Conservation (phyloP, 2,329 filamentous ascomycete genomes). For the Hypoxylon sp. region DNA sequence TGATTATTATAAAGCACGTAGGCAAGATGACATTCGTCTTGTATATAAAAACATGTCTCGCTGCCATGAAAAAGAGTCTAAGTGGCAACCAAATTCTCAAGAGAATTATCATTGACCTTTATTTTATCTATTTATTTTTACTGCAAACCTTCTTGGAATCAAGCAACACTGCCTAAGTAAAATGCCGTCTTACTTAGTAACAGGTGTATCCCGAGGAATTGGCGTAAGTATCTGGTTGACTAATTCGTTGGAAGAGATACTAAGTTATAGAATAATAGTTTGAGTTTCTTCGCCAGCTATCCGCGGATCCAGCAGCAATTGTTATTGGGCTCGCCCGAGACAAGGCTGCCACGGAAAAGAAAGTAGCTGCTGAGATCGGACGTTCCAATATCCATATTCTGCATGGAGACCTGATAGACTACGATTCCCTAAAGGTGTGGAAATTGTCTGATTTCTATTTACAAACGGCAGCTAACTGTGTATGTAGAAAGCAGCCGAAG, state of each 20-base stretch:
- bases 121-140: neutral
- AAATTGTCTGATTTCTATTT: neutral
- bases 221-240: constrained; percentile 16
- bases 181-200: constrained; percentile 40
- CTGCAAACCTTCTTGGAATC: neutral
- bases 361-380: constrained; percentile 59
- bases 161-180: constrained; percentile 1
- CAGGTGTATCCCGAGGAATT: constrained; percentile 36
- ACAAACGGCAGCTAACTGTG: neutral
- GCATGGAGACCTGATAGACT: constrained; percentile 61
- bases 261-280: constrained; percentile 57
- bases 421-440: constrained; percentile 57
- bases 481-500: constrained; percentile 47
- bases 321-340: constrained; percentile 66
- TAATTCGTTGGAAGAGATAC: neutral
- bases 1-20: neutral
- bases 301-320: constrained; percentile 59
- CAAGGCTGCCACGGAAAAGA: constrained; percentile 61
- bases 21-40: neutral
- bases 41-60: neutral
- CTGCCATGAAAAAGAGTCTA: neutral
- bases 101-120: neutral
- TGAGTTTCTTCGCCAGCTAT: constrained; percentile 65
- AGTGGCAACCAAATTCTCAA: neutral
- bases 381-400: constrained; percentile 63